Evolutionary conservation across 192 early-diverging fungal genomes (phyloP), one percentile per base, ranked within the genome.

Genomic region (Dispira parvispora): DNA sequence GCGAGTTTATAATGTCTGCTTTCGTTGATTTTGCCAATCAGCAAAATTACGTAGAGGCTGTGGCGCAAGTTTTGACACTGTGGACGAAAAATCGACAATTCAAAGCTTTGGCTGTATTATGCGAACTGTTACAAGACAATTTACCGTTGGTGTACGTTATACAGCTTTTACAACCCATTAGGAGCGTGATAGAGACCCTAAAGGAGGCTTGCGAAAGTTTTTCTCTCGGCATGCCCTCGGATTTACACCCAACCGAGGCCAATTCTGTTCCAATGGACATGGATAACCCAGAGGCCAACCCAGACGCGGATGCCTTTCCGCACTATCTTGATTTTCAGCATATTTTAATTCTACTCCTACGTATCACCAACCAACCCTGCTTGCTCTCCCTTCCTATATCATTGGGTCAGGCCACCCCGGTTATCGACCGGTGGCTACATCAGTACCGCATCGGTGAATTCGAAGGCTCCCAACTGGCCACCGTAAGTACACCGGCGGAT

Each of bases 371-470:
- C 58, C 43, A 44, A n/a, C 58, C 6, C 12, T 14, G 13, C 5
- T 44, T 14, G 25, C 58, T 16, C 4, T 23, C 47, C 18, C 18
- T 16, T 1, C 47, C 18, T 44, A 61, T 23, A 25, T 42, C 14
- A 5, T n/a, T 8, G 12, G 23, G 20, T 6, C 11, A 16, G 28
- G 43, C 58, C 10, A 14, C 58, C 28, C 18, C 16, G 14, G 8
- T 61, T 61, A 6, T 61, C 11, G 32, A 61, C n/a, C 18, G 44
- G 11, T 61, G 58, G 58, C 8, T 61, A 44, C 8, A 18, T 42
- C 58, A 61, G 58, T 61, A 61, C 42, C n/a, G 18, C n/a, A 18
- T 38, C n/a, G 58, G 58, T 20, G 12, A 43, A n/a, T 61, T 61
- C 5, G 47, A 23, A 16, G 8, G 4, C 18, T 20, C 47, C 18